A percentile compares a stretch with the other conserved stretches of the same genome.
phyloP scores from a whole-genome alignment of 2,329 filamentous ascomycete genomes.

The Keithomyces neogunnii region DNA sequence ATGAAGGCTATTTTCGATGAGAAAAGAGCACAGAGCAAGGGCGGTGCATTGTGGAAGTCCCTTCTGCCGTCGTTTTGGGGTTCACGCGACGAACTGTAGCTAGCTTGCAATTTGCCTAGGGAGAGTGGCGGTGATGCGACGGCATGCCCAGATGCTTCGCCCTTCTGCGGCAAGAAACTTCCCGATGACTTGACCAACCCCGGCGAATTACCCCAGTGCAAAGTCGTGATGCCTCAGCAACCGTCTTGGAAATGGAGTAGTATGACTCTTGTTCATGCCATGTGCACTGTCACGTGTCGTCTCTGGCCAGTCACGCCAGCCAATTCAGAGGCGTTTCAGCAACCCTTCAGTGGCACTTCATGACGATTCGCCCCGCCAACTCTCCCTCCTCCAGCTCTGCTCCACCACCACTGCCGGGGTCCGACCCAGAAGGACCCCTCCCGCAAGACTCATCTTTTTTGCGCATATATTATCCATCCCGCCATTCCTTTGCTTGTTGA shows the following conservation, averaged over 20 bases:
- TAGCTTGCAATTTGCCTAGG: no score
- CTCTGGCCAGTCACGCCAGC: no score
- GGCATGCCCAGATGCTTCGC: no score
- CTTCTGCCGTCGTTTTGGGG: conserved; percentile 6
- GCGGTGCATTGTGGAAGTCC: background rate
- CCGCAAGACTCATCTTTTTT: conserved; percentile 4
- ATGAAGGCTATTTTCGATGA: conserved; percentile 3
- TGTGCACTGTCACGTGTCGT: background rate
- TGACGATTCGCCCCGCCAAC: conserved; percentile 1
- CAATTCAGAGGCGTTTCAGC: no score
- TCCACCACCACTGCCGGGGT: conserved; percentile 10
- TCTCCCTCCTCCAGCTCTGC: background rate
- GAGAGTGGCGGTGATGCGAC: no score
- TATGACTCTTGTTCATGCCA: background rate
- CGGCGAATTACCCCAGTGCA: no score
- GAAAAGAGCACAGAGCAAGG: conserved; percentile 1
- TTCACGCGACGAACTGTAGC: background rate
- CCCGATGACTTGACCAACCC: no score
- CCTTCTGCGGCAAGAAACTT: no score
- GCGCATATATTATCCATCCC: background rate
- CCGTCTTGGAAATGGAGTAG: no score
- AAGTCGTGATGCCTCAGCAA: no score
- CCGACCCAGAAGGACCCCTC: conserved; percentile 9
- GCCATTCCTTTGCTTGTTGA: background rate
- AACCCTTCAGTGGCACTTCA: background rate